Percentiles rank a stretch among this genome's conserved stretches.
phyloP scores from a whole-genome alignment of 108 stramenopile genomes.

The Bacterosira constricta region DNA sequence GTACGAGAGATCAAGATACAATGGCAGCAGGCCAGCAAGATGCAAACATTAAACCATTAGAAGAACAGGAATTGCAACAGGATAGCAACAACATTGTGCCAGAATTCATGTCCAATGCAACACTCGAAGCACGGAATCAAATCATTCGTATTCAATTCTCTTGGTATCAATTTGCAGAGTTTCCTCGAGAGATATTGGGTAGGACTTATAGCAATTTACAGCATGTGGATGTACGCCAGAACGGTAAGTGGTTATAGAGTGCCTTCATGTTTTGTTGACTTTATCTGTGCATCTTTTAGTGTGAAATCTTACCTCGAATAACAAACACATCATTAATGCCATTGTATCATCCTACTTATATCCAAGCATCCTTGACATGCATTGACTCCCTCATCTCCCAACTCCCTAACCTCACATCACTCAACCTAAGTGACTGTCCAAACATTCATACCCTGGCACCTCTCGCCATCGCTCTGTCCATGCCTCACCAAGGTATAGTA shows the following conservation, averaged over 20 bases:
- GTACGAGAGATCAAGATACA: not conserved
- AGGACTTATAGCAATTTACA: conserved; percentile 23
- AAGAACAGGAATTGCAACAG: no score
- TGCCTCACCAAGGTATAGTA: not conserved
- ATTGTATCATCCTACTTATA: not conserved
- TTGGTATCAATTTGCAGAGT: conserved; percentile 36
- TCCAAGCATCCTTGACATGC: conserved; percentile 33
- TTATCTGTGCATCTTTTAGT: not conserved
- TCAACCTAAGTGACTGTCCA: conserved; percentile 49
- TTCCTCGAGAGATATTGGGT: conserved; percentile 22
- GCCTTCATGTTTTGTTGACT: not conserved
- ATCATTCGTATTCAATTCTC: conserved; percentile 32
- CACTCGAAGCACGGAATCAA: conserved; percentile 16
- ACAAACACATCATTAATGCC: not conserved
- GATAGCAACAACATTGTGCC: not conserved
- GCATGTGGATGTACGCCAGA: conserved; percentile 49
- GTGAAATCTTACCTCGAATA: not conserved
- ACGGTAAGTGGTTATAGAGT: conserved; percentile 28
- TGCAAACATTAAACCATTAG: no score
- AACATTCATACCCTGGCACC: conserved; percentile 31
- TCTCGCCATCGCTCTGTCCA: conserved; percentile 14
- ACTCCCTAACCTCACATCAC: conserved; percentile 32
- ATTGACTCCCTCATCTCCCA: conserved; percentile 41
- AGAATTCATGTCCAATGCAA: not conserved
- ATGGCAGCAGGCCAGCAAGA: not conserved